Evolutionary conservation across 2,329 filamentous ascomycete species (phyloP), one percentile per base, ranked within the genome.

Genomic region (Sporothrix curviconia): DNA sequence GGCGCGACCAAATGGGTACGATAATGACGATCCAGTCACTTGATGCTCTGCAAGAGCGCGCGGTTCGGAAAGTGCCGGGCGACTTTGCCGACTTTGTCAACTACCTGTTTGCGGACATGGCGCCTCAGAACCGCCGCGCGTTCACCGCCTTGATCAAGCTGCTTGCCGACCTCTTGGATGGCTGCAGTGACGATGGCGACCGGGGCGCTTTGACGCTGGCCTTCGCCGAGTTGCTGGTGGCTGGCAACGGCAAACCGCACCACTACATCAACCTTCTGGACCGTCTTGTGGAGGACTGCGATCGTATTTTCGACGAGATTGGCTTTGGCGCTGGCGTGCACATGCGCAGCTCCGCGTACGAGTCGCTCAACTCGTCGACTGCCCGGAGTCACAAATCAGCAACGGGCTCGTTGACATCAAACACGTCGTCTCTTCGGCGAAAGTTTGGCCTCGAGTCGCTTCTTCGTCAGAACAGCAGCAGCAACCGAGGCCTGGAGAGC

Each of bases 251-350:
- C 1, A 87, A 86, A 7, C 84, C 86, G 7, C 85, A 89, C 59
- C 82, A 91, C 61, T 94, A 92, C 68, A 92, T 96, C 64, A 94
- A 92, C 56, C 75, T 96, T 14, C 77, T 96, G 46, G 92, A 96
- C 71, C 84, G 90, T 19, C 80, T 96, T 22, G 90, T 96, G 0
- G 89, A 95, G 62, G 92, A 96, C 67, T 90, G 89, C 61, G 90
- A 95, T 57, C 83, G 84, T 30, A 85, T 96, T n/a, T 96, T 96
- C 65, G 88, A 91, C 54, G 84, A 89, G 30, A 65, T 65, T 24
- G 66, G 69, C 28, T 69, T 74, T 43, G 68, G 69, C 39, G 66
- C 74, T 4, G 70, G 70, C 57, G 59, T 74, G 53, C 70, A 72
- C 19, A 71, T 78, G 79, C 79, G 55, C 80, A 83, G 51, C 76